phyloP scores from a whole-genome alignment of 192 early-diverging fungal genomes.

The Glomus cerebriforme region DNA sequence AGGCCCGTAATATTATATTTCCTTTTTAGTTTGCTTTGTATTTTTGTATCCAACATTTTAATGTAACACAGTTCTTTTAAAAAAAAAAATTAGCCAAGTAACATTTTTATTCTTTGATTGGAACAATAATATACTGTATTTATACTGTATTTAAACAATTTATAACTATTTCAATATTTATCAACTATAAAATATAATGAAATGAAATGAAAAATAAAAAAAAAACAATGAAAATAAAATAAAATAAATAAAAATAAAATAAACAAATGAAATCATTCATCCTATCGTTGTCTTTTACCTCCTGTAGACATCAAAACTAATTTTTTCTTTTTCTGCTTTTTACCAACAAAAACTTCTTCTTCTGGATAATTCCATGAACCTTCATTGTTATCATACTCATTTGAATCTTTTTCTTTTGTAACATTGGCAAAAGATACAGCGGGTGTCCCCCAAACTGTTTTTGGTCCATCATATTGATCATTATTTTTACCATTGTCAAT shows the following conservation, averaged over 20 bases:
- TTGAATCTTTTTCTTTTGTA: not conserved
- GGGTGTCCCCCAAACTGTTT: slow-evolving; percentile 30
- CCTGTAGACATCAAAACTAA: slow-evolving; percentile 22
- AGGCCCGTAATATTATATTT: too few species aligned
- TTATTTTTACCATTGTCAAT: not conserved
- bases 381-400: not conserved
- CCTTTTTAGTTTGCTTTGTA: too few species aligned
- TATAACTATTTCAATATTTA: too few species aligned
- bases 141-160: too few species aligned
- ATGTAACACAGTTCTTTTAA: too few species aligned
- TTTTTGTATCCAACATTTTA: too few species aligned
- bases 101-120: too few species aligned
- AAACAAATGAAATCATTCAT: not conserved
- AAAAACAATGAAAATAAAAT: not conserved
- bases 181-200: too few species aligned
- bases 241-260: not conserved
- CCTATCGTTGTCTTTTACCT: slow-evolving; percentile 5
- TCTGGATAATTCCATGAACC: slow-evolving; percentile 10
- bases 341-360: slow-evolving; percentile 25
- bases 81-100: too few species aligned
- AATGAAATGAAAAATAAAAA: too few species aligned
- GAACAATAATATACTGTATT: too few species aligned
- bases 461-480: slow-evolving; percentile 10
- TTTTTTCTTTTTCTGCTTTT: slow-evolving; percentile 32
- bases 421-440: slow-evolving; percentile 24